Percentiles rank a stretch among this genome's conserved stretches.
Conservation (phyloP, 495 filamentous ascomycete species). For the Margaritispora aquatica region DNA sequence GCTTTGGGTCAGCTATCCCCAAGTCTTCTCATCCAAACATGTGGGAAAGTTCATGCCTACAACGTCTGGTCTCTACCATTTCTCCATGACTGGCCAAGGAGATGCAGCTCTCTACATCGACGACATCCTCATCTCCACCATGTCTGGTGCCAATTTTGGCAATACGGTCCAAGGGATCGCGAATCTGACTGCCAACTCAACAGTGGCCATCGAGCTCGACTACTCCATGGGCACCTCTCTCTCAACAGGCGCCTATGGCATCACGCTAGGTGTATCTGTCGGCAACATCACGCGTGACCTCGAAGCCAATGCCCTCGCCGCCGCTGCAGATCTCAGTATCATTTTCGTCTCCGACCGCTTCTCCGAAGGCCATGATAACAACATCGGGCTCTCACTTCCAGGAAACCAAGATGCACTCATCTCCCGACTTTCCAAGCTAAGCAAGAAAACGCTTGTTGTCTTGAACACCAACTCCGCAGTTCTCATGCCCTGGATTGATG, state of each 20-base stretch:
- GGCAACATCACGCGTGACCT: neutral
- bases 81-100: neutral
- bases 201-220: neutral
- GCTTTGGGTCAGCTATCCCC: neutral
- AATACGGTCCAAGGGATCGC: neutral
- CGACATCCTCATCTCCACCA: neutral
- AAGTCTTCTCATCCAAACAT: neutral
- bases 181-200: neutral
- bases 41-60: neutral
- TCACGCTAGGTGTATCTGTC: neutral
- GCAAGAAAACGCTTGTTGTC: constrained; percentile 90
- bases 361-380: neutral
- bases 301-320: neutral
- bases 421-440: neutral
- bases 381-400: neutral
- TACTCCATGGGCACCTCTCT: neutral
- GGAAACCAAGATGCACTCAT: neutral
- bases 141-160: neutral
- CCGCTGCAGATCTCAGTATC: neutral
- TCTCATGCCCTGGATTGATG: constrained; percentile 37
- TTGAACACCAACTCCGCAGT: constrained; percentile 76
- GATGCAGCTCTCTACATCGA: neutral
- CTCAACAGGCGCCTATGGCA: neutral
- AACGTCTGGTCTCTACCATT: neutral
- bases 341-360: neutral